A percentile compares a stretch with the other conserved stretches of the same genome.
Evolutionary conservation across 1,284 basidiomycete genomes (phyloP).

Genomic region (Trametes versicolor): DNA sequence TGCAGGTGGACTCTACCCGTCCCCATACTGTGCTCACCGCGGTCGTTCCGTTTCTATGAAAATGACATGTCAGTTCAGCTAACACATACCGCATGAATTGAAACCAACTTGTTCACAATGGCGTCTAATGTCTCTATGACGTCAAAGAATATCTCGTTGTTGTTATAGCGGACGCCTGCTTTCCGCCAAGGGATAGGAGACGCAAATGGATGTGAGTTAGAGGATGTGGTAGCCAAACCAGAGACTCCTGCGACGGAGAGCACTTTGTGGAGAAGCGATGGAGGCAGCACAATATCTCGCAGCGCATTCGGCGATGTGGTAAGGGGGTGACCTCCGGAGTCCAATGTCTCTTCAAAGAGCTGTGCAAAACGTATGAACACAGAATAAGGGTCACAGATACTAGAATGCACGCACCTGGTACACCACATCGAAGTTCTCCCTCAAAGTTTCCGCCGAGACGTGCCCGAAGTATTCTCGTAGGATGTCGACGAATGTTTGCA

Average conservation of each 20-base stretch:
- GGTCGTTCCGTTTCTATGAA: slow-evolving; percentile 74
- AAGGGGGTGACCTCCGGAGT: slow-evolving; percentile 90
- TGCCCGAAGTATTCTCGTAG: slow-evolving; percentile 89
- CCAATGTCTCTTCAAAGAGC: slow-evolving; percentile 95
- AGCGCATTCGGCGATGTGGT: slow-evolving; percentile 95
- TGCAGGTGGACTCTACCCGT: slow-evolving; percentile 82
- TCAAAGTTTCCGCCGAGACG: slow-evolving; percentile 76
- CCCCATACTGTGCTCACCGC: slow-evolving; percentile 83
- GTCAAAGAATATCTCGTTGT: slow-evolving; percentile 96
- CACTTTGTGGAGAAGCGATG: slow-evolving; percentile 84
- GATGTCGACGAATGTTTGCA: slow-evolving; percentile 87
- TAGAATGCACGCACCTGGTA: slow-evolving; percentile 75
- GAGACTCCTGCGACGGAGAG: slow-evolving; percentile 63
- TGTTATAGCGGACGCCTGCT: slow-evolving; percentile 84
- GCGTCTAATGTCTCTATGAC: slow-evolving; percentile 87
- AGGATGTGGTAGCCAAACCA: slow-evolving; percentile 49
- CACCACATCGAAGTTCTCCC: slow-evolving; percentile 95
- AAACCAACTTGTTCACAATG: slow-evolving; percentile 81
- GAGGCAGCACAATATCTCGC: slow-evolving; percentile 91
- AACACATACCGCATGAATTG: background rate
- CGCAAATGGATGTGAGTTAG: slow-evolving; percentile 77
- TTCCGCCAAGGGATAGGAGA: slow-evolving; percentile 96
- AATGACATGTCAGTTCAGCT: slow-evolving; percentile 2
- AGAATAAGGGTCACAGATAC: background rate
- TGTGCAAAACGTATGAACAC: slow-evolving; percentile 43